Evolutionary conservation across 2,329 filamentous ascomycete species (phyloP).

Genomic region (Cadophora malorum): DNA sequence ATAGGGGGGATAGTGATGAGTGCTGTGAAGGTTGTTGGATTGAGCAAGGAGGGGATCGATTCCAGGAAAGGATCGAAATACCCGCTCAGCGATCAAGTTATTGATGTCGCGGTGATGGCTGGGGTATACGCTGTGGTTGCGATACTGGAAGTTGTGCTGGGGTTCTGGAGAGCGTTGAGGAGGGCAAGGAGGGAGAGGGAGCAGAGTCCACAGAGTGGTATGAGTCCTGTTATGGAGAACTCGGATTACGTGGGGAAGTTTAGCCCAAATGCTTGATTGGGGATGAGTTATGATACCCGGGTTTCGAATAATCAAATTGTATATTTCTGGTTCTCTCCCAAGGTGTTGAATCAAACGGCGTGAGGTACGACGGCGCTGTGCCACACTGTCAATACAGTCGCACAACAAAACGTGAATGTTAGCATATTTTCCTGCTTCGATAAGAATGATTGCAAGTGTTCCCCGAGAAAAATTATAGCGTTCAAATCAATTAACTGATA

Average conservation of each 20-base stretch:
- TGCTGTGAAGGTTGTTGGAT: slow-evolving; percentile 43
- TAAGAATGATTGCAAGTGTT: too few species aligned
- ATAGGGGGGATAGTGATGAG: slow-evolving; percentile 41
- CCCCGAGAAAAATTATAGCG: background rate
- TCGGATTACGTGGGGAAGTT: slow-evolving; percentile 26
- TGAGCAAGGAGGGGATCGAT: slow-evolving; percentile 42
- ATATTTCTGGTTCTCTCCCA: background rate
- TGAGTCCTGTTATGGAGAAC: slow-evolving; percentile 27
- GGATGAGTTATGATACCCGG: slow-evolving; percentile 14
- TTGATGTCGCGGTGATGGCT: slow-evolving; percentile 46
- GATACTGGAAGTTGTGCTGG: slow-evolving; percentile 40
- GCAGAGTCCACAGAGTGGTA: slow-evolving; percentile 26
- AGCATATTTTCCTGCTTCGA: too few species aligned
- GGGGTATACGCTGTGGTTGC: slow-evolving; percentile 45
- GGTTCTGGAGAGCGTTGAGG: slow-evolving; percentile 34
- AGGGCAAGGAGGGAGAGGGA: slow-evolving; percentile 19
- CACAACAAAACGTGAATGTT: too few species aligned
- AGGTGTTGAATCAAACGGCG: too few species aligned
- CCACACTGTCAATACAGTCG: too few species aligned
- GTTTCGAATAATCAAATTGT: background rate
- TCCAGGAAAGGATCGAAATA: slow-evolving; percentile 43
- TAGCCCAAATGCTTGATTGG: slow-evolving; percentile 18
- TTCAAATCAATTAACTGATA: background rate
- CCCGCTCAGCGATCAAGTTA: slow-evolving; percentile 45
- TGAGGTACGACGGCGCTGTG: too few species aligned